These are phyloP conservation scores for Euryodendron excelsum DNA, from an alignment of 148 eudicot genomes.

Conservation along the genomic window DNA sequence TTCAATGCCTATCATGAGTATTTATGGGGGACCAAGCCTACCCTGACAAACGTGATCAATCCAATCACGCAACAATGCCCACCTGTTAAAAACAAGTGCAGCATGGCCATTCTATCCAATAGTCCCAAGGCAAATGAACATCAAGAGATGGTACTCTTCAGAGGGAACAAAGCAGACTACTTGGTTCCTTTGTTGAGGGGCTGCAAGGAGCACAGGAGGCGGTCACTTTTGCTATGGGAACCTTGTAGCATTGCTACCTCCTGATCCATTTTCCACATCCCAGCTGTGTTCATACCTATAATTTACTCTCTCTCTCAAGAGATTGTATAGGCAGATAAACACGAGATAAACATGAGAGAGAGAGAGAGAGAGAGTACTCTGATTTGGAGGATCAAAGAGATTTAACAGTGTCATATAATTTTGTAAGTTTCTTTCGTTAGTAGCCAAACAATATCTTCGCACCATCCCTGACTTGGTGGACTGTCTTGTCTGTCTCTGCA, in stretches of 20 bases:
- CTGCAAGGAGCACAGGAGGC: slow-evolving; percentile 62
- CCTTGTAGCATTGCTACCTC: slow-evolving; percentile 77
- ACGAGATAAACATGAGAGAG: too few species aligned
- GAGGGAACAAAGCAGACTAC: slow-evolving; percentile 35
- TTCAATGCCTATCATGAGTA: slow-evolving; percentile 65
- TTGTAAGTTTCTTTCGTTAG: slow-evolving; percentile 1
- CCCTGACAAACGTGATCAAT: slow-evolving; percentile 27
- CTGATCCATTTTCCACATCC: slow-evolving; percentile 17
- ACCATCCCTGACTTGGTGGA: slow-evolving; percentile 22
- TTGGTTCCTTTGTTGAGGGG: slow-evolving; percentile 46
- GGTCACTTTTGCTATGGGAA: slow-evolving; percentile 59
- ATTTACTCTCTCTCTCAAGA: neutral
- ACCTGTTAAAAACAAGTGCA: slow-evolving; percentile 14
- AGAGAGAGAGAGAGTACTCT: neutral
- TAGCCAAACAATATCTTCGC: slow-evolving; percentile 17
- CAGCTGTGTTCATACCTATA: neutral
- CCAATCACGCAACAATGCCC: slow-evolving; percentile 20
- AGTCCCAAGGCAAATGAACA: slow-evolving; percentile 15
- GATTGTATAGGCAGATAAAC: slow-evolving; percentile 21
- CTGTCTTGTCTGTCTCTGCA: slow-evolving; percentile 18
- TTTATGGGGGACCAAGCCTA: slow-evolving; percentile 60
- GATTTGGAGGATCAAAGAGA: neutral
- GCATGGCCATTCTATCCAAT: too few species aligned
- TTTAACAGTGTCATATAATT: slow-evolving; percentile 4
- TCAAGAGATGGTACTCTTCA: slow-evolving; percentile 39